Conservation (phyloP, 2,329 filamentous ascomycete genomes). For the Aureobasidium sp. region DNA sequence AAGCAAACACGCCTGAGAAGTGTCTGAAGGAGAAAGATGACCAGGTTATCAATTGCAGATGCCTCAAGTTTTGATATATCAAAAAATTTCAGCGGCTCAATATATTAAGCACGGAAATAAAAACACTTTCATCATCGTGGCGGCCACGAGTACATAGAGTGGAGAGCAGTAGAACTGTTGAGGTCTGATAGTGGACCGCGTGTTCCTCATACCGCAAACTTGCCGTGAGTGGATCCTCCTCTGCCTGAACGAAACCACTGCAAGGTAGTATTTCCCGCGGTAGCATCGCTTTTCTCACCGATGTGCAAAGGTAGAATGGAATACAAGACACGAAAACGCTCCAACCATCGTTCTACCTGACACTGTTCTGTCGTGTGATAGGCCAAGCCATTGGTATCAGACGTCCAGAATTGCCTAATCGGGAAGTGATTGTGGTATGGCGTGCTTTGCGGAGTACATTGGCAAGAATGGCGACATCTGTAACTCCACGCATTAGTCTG, state of each 20-base stretch:
- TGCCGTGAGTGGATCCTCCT: background rate
- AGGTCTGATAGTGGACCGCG: conserved; percentile 5
- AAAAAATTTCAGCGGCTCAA: background rate
- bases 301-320: too few relatives aligned
- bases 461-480: conserved; percentile 8
- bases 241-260: background rate
- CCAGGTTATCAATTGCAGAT: background rate
- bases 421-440: conserved; percentile 4
- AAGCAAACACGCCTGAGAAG: too few relatives aligned
- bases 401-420: conserved; percentile 5
- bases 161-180: background rate
- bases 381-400: background rate
- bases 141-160: background rate
- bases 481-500: background rate
- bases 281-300: background rate
- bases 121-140: background rate
- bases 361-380: background rate
- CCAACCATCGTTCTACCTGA: background rate
- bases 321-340: background rate
- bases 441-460: conserved; percentile 6
- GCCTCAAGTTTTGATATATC: background rate
- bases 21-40: background rate
- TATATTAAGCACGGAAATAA: background rate
- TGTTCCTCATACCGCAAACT: background rate
- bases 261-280: background rate